phyloP scores from a whole-genome alignment of 2,329 filamentous ascomycete species.

The Cladosporium sp. region DNA sequence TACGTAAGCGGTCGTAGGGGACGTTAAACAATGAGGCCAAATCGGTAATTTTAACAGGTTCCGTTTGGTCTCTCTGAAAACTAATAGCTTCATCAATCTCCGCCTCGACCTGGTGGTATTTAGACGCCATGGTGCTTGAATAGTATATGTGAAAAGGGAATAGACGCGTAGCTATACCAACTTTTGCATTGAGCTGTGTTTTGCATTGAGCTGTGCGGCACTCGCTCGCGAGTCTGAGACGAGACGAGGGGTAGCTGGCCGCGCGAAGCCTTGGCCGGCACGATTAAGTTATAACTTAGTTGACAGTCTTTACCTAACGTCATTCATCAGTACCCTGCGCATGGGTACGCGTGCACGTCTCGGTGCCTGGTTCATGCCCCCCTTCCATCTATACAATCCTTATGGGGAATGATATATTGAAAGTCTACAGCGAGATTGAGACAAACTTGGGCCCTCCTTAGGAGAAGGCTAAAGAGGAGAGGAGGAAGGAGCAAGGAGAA shows the following conservation, averaged over 20 bases:
- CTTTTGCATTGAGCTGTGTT: background rate
- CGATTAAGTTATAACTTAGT: background rate
- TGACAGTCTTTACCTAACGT: background rate
- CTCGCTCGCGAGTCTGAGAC: background rate
- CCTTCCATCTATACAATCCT: too few species aligned
- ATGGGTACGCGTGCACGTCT: too few species aligned
- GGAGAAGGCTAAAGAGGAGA: too few species aligned
- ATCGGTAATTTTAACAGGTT: background rate
- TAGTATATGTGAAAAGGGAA: background rate
- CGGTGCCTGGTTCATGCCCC: too few species aligned
- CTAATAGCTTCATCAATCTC: background rate
- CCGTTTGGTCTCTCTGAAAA: background rate
- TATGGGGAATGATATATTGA: too few species aligned
- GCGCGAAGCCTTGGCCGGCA: background rate
- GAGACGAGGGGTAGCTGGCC: background rate
- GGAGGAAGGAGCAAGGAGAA: too few species aligned
- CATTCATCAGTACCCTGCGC: too few species aligned
- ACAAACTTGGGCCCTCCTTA: too few species aligned
- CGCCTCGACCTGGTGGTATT: background rate
- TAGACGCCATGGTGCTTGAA: background rate
- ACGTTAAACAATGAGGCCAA: background rate
- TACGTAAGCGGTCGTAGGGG: background rate
- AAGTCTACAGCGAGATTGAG: too few species aligned
- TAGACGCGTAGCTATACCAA: background rate
- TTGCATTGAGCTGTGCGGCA: background rate